A percentile compares a stretch with the other conserved stretches of the same genome.
These are phyloP conservation scores for Thecaphora frezii DNA, from an alignment of 1,284 basidiomycete species.

Conservation along the genomic window DNA sequence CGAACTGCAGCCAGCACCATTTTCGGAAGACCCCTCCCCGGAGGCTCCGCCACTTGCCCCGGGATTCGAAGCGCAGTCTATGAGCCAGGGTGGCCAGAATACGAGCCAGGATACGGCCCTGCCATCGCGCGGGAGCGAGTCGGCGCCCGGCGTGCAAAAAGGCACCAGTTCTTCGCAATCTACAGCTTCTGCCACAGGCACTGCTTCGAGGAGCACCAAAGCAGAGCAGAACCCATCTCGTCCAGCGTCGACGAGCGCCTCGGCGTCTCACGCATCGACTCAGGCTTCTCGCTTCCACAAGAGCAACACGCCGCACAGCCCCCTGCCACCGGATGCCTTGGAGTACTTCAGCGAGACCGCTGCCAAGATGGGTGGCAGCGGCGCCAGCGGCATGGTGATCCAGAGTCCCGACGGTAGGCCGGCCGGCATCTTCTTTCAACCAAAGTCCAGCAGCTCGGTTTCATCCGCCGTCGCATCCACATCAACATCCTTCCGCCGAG, in stretches of 20 bases:
- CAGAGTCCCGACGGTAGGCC: slow-evolving; percentile 90
- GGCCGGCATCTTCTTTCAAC: slow-evolving; percentile 92
- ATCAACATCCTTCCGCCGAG: slow-evolving; percentile 13
- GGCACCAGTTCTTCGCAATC: not conserved
- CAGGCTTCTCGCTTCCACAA: not conserved
- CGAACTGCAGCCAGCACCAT: not conserved
- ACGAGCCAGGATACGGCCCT: not conserved
- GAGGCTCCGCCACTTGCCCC: slow-evolving; percentile 12
- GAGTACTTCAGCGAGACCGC: slow-evolving; percentile 84
- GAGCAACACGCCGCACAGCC: slow-evolving; percentile 1
- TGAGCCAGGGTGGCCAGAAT: not conserved
- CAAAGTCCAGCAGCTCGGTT: slow-evolving; percentile 57
- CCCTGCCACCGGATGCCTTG: too few species aligned
- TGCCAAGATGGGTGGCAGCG: slow-evolving; percentile 70
- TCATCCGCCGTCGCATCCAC: slow-evolving; percentile 14
- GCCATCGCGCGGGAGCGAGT: too few species aligned
- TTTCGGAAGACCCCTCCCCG: slow-evolving; percentile 1
- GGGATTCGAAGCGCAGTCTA: not conserved
- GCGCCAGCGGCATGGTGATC: slow-evolving; percentile 83
- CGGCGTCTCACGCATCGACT: slow-evolving; percentile 3
- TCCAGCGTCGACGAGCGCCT: slow-evolving; percentile 3
- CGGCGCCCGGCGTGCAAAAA: too few species aligned
- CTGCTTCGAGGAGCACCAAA: not conserved
- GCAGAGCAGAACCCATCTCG: slow-evolving; percentile 8
- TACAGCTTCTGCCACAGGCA: not conserved